Conservation (phyloP, 306 rosid genomes). For the Quercus variabilis region DNA sequence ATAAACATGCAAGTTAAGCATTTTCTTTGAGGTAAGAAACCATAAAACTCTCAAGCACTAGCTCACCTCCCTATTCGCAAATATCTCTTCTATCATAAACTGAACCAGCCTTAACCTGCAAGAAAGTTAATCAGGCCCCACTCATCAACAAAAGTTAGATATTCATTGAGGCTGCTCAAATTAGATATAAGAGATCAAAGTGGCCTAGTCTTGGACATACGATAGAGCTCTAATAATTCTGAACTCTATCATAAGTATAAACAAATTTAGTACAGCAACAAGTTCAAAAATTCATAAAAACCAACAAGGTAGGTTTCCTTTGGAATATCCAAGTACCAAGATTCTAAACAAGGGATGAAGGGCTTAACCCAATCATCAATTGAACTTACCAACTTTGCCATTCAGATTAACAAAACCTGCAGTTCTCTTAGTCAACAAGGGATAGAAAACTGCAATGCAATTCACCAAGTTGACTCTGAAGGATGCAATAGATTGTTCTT, state of each 20-base stretch:
- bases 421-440: background rate
- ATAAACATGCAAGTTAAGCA: constrained; percentile 11
- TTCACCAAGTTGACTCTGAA: background rate
- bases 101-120: constrained; percentile 94
- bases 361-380: background rate
- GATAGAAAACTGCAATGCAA: background rate
- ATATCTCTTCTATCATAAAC: constrained; percentile 73
- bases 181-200: background rate
- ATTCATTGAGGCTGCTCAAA: background rate
- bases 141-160: constrained; percentile 15
- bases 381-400: background rate
- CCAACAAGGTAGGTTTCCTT: too few relatives aligned
- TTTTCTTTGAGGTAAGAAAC: constrained; percentile 9
- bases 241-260: too few relatives aligned
- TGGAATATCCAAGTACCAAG: background rate
- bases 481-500: background rate
- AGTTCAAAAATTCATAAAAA: too few relatives aligned
- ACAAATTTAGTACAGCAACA: too few relatives aligned
- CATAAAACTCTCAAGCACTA: constrained; percentile 16
- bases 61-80: constrained; percentile 69
- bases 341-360: background rate
- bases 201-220: background rate
- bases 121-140: constrained; percentile 5
- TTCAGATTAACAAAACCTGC: background rate
- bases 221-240: background rate